phyloP scores from a whole-genome alignment of 257 asterid genomes.

The Nicotiana undulata region DNA sequence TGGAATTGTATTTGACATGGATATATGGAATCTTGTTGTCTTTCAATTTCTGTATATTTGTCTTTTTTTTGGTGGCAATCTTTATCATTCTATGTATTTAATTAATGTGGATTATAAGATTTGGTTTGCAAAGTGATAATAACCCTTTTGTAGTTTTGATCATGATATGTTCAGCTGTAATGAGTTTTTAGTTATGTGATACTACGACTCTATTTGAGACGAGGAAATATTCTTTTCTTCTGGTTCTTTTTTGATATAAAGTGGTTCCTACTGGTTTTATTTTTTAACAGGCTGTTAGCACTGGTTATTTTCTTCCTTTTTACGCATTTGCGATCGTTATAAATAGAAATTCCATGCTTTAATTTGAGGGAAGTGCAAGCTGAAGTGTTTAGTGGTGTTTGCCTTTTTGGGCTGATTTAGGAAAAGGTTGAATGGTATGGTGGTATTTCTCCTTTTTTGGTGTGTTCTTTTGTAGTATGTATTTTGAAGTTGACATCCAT shows the following conservation, averaged over 20 bases:
- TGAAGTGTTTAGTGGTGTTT: background rate
- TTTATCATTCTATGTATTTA: background rate
- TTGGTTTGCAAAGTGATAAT: background rate
- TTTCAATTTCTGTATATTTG: background rate
- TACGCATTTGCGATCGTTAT: background rate
- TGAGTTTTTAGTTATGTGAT: background rate
- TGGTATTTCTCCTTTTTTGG: background rate
- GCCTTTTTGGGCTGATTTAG: background rate
- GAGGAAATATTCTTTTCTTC: background rate
- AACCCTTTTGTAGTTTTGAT: background rate
- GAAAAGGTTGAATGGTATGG: background rate
- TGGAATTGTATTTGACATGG: background rate
- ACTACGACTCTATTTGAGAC: background rate
- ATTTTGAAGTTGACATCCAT: background rate
- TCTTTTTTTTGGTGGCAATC: background rate
- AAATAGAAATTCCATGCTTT: background rate
- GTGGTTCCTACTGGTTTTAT: background rate
- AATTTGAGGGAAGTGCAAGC: background rate
- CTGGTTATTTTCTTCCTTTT: background rate
- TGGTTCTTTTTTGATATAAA: background rate
- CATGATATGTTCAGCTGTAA: background rate
- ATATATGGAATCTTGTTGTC: background rate
- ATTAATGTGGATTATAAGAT: background rate
- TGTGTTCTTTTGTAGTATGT: background rate
- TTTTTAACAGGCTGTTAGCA: background rate